phyloP scores from a whole-genome alignment of 495 filamentous ascomycete species.

The Hypoxylon cercidicola region DNA sequence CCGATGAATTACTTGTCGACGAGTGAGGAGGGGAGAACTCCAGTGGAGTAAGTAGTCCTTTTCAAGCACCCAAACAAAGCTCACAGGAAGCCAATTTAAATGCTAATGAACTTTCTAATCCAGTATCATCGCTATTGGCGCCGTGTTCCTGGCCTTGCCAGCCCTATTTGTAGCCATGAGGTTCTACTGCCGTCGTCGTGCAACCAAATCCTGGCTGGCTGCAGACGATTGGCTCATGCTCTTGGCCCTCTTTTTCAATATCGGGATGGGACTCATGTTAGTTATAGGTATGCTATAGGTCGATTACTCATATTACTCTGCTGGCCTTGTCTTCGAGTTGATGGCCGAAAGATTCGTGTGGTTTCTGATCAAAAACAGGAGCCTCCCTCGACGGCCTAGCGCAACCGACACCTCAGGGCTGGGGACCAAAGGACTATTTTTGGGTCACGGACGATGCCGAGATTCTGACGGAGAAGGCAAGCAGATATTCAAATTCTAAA shows the following conservation, averaged over 20 bases:
- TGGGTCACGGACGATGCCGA: conserved; percentile 4
- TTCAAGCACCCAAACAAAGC: too few species aligned
- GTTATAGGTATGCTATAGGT: background rate
- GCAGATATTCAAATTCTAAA: background rate
- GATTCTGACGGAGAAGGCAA: conserved; percentile 13
- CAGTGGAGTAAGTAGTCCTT: too few species aligned
- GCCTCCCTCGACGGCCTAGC: conserved; percentile 2
- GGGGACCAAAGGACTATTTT: conserved; percentile 6
- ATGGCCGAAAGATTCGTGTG: background rate
- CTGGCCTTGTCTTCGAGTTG: too few species aligned
- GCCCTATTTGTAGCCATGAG: background rate
- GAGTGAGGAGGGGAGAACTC: conserved; percentile 10
- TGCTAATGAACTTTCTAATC: too few species aligned
- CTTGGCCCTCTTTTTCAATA: background rate
- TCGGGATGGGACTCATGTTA: background rate
- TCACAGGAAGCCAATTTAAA: too few species aligned
- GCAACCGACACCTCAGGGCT: conserved; percentile 12
- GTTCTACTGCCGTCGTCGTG: background rate
- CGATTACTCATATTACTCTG: background rate
- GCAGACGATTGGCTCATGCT: background rate
- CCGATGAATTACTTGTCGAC: conserved; percentile 9
- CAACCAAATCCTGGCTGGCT: background rate
- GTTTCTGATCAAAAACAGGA: too few species aligned
- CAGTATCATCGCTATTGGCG: conserved; percentile 8
- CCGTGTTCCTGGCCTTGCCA: background rate